Evolutionary conservation across 2,329 filamentous ascomycete species (phyloP), one percentile per base, ranked within the genome.

Genomic region (Pyrenochaeta sp.): DNA sequence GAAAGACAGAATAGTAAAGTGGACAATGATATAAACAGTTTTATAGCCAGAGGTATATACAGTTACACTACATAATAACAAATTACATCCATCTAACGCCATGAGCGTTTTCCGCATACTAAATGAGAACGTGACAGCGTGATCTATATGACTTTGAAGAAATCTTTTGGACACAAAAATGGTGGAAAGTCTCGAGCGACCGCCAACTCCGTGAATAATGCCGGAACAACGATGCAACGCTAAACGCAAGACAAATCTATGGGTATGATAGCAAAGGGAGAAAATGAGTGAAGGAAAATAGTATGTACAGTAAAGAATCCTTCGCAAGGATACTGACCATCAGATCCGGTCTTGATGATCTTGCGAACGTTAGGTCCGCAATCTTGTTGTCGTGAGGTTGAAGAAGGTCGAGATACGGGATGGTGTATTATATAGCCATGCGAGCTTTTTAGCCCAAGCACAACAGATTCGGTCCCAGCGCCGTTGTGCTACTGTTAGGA

Each of bases 401-500:
- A 30, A 19, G 39, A 22, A 22, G 25, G n/a, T 9, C 40, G 40
- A 13, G 19, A 25, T 27, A 3, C 19, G 2, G n/a, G 22, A 25
- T 25, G 22, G 19, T 42, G 39, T 42, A n/a, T 9, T 22, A 9
- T n/a, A 42, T 7, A 28, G 22, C 15, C 15, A 19, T 28, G 12
- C 13, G 42, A 30, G 22, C 10, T 34, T 2, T 2, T 56, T 43
- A 67, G 13, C 65, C 66, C 43, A 69, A 52, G 30, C 65, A 67
- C 43, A 69, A 32, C 32, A 66, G 22, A 15, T 56, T 61, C 24
- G 47, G 43, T 1, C 61, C 57, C 19, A 72, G 27, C 1, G 53
- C 61, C 22, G 52, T 64, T 1, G 67, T 72, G 59, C 72, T 73
- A 40, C 66, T 73, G 5, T 63, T 63, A 2, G 69, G 71, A 42